Conservation (phyloP, 1,284 basidiomycete species). For the Boletus nobilissimus region DNA sequence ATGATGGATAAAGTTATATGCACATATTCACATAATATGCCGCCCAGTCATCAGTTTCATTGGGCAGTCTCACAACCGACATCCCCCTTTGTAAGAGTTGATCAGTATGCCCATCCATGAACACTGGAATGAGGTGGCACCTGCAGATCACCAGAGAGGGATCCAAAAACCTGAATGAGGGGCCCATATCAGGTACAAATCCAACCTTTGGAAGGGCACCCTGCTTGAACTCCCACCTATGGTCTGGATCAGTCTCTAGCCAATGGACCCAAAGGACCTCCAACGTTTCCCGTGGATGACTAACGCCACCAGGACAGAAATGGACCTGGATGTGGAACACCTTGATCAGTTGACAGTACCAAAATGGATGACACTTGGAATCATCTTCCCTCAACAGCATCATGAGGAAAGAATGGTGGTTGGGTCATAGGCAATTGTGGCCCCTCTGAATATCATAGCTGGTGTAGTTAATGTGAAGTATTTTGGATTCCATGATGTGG, state of each 20-base stretch:
- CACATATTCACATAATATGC: conserved; percentile 2
- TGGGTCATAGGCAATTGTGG: conserved; percentile 52
- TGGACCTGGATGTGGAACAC: background rate
- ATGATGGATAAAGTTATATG: background rate
- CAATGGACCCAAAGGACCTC: conserved; percentile 29
- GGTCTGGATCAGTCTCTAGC: conserved; percentile 16
- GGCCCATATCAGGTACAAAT: conserved; percentile 14
- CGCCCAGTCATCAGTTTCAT: background rate
- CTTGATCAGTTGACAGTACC: conserved; percentile 26
- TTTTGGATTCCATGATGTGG: background rate
- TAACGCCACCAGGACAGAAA: background rate
- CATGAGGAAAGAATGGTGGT: conserved; percentile 48
- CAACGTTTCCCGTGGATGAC: background rate
- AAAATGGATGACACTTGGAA: conserved; percentile 31
- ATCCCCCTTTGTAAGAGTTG: background rate
- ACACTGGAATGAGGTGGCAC: conserved; percentile 29
- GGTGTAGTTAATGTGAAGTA: background rate
- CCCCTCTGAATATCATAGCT: conserved; percentile 37
- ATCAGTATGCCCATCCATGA: conserved; percentile 16
- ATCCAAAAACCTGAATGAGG: conserved; percentile 25
- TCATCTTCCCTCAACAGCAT: conserved; percentile 41
- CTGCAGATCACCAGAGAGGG: conserved; percentile 2
- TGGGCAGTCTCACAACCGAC: conserved; percentile 6
- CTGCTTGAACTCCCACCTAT: conserved; percentile 5
- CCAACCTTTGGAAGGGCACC: conserved; percentile 27